Conservation (phyloP, 2,329 filamentous ascomycete species). For the Myriosclerotinia duriaeana region DNA sequence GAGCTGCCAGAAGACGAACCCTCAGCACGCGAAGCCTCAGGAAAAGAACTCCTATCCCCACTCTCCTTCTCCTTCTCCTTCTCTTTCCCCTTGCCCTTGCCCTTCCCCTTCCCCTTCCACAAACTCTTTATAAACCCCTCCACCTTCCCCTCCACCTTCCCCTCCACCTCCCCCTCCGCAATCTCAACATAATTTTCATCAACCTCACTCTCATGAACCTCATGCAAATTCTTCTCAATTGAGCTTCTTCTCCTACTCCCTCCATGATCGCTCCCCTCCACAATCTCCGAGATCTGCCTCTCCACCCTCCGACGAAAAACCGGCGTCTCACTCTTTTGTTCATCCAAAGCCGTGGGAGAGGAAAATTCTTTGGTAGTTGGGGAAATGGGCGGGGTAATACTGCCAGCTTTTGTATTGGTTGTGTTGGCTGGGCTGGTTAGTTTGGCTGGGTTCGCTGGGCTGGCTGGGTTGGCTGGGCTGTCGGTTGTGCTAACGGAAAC, state of each 20-base stretch:
- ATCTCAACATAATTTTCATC: background rate
- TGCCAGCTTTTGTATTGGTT: too few species aligned
- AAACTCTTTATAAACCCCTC: background rate
- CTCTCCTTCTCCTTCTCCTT: background rate
- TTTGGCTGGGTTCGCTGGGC: too few species aligned
- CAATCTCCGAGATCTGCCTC: background rate
- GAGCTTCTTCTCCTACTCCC: background rate
- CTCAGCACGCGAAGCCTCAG: too few species aligned
- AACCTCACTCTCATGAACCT: background rate
- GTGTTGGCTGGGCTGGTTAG: too few species aligned
- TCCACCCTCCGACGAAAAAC: too few species aligned
- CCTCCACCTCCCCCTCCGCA: background rate
- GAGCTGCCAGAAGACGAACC: background rate
- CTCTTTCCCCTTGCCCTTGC: too few species aligned
- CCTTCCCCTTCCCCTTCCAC: background rate
- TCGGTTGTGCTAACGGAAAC: too few species aligned
- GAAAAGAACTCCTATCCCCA: background rate
- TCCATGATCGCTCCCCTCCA: background rate
- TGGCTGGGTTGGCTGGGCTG: too few species aligned
- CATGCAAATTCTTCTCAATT: background rate
- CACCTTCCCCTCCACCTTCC: background rate
- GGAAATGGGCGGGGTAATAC: too few species aligned
- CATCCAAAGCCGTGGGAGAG: too few species aligned
- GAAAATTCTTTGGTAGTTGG: too few species aligned
- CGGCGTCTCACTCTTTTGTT: too few species aligned